Conservation (phyloP, 177 flowering plant species). For the Vitis hybrid region DNA sequence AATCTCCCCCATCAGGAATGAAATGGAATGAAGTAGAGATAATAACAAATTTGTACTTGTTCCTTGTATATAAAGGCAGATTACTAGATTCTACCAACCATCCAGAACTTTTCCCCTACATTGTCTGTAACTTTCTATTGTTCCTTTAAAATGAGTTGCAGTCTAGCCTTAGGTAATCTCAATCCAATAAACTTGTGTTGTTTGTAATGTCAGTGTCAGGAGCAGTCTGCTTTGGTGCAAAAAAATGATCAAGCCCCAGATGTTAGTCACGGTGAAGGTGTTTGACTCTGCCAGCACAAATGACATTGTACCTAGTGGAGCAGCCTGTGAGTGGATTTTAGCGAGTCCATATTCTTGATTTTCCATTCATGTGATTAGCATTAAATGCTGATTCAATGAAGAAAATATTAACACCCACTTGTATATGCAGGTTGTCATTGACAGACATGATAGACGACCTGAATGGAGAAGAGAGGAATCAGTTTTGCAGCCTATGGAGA, state of each 20-base stretch:
- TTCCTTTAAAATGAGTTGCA: background rate
- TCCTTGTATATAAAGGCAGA: background rate
- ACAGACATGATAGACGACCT: background rate
- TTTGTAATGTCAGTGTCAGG: slow-evolving; percentile 25
- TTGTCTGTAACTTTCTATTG: background rate
- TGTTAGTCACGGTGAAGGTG: slow-evolving; percentile 18
- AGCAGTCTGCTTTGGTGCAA: slow-evolving; percentile 22
- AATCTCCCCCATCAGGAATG: background rate
- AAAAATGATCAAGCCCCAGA: slow-evolving; percentile 22
- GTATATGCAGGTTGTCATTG: background rate
- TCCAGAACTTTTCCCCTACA: background rate
- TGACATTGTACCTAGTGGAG: slow-evolving; percentile 20
- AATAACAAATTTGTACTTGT: background rate
- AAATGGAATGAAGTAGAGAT: background rate
- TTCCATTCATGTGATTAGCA: background rate
- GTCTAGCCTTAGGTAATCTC: background rate
- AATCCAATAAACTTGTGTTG: background rate
- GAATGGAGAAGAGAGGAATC: slow-evolving; percentile 2
- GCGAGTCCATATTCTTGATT: background rate
- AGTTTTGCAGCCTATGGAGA: background rate
- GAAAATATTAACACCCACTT: background rate
- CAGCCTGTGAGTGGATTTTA: slow-evolving; percentile 7
- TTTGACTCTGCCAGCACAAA: slow-evolving; percentile 12
- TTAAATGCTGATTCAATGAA: no score
- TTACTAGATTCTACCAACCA: background rate